phyloP scores from a whole-genome alignment of 805 yeast genomes.

The Metschnikowia baotianmanensis region DNA sequence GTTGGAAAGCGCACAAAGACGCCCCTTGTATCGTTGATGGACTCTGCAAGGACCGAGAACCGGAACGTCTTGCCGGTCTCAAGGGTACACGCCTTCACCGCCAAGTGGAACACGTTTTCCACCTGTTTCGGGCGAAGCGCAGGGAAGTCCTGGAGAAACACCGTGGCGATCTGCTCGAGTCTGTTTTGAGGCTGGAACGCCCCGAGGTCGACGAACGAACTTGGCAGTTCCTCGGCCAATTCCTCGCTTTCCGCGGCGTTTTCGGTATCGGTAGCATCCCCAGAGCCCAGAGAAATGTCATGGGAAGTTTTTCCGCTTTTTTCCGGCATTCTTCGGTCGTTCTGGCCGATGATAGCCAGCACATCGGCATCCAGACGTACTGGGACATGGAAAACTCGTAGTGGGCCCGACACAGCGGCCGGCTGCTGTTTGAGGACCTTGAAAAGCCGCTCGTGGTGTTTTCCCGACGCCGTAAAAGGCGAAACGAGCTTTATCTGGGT shows the following conservation, averaged over 20 bases:
- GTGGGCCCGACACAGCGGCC: background rate
- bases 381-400: constrained; percentile 11
- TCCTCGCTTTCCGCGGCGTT: constrained; percentile 7
- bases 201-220: constrained; percentile 25
- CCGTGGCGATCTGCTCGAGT: constrained; percentile 34
- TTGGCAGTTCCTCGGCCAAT: constrained; percentile 18
- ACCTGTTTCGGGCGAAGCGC: constrained; percentile 26
- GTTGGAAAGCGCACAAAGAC: constrained; percentile 33
- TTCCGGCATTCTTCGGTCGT: constrained; percentile 9
- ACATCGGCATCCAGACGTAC: constrained; percentile 12
- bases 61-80: constrained; percentile 16
- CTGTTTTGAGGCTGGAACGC: constrained; percentile 31
- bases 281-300: background rate
- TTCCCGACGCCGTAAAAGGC: constrained; percentile 11
- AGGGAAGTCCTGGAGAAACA: constrained; percentile 35
- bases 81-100: constrained; percentile 15
- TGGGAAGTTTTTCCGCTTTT: background rate
- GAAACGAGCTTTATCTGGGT: constrained; percentile 10
- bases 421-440: constrained; percentile 7
- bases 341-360: constrained; percentile 7
- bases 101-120: constrained; percentile 31
- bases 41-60: constrained; percentile 32
- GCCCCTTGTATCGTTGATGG: constrained; percentile 32
- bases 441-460: constrained; percentile 12
- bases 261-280: background rate